phyloP scores from a whole-genome alignment of 2,329 filamentous ascomycete genomes.

The Elsinoe arachidis region DNA sequence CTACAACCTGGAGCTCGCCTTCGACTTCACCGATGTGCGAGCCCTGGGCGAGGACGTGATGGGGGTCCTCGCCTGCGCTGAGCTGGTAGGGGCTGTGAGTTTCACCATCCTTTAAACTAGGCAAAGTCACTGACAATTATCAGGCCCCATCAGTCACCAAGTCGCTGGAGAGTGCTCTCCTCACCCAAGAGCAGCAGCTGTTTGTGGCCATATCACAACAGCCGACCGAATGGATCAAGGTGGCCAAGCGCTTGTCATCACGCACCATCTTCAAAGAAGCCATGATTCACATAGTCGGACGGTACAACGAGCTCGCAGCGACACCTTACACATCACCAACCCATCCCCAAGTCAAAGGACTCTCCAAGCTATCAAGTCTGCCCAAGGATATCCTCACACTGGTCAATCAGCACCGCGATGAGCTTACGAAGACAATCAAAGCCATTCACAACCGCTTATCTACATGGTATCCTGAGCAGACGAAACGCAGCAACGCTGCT shows the following conservation, averaged over 20 bases:
- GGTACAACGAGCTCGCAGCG: slow-evolving; percentile 31
- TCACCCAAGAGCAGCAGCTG: slow-evolving; percentile 39
- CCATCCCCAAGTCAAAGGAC: neutral
- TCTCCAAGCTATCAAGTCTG: neutral
- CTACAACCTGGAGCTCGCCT: slow-evolving; percentile 35
- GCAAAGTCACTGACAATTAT: slow-evolving; percentile 1
- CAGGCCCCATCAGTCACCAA: slow-evolving; percentile 33
- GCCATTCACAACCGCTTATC: slow-evolving; percentile 26
- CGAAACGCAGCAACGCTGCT: slow-evolving; percentile 22
- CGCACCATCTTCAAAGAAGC: slow-evolving; percentile 38
- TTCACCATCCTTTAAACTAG: neutral
- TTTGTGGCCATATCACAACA: slow-evolving; percentile 36
- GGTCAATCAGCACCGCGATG: slow-evolving; percentile 16
- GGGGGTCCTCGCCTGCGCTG: slow-evolving; percentile 37
- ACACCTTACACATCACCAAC: slow-evolving; percentile 15
- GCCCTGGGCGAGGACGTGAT: slow-evolving; percentile 34
- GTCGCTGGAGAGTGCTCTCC: slow-evolving; percentile 39
- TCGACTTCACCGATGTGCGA: slow-evolving; percentile 33
- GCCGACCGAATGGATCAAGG: slow-evolving; percentile 39
- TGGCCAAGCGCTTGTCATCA: slow-evolving; percentile 39
- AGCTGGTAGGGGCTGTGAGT: slow-evolving; percentile 37
- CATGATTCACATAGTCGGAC: slow-evolving; percentile 37
- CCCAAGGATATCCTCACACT: neutral
- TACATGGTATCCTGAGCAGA: slow-evolving; percentile 26
- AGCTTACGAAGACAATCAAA: slow-evolving; percentile 23